These are phyloP conservation scores for Naganishia vishniacii DNA, from an alignment of 768 basidiomycete species.

Conservation along the genomic window DNA sequence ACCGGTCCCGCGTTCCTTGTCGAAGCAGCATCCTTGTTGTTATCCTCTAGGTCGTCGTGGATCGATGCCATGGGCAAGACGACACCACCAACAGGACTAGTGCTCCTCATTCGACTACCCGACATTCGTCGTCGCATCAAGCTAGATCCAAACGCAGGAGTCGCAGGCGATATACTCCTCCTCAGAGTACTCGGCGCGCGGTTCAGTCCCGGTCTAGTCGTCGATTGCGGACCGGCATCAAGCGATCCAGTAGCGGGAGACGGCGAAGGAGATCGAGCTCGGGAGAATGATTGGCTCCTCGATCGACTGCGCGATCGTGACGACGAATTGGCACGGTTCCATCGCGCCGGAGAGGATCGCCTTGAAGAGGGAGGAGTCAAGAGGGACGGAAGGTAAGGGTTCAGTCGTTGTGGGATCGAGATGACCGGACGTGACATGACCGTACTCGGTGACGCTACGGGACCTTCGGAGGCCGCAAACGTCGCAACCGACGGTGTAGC, in stretches of 20 bases:
- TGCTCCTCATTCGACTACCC: slow-evolving; percentile 14
- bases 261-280: slow-evolving; percentile 9
- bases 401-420: slow-evolving; percentile 21
- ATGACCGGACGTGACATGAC: slow-evolving; percentile 2
- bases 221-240: neutral
- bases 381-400: slow-evolving; percentile 30
- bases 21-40: neutral
- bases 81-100: slow-evolving; percentile 6
- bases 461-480: neutral
- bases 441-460: slow-evolving; percentile 3
- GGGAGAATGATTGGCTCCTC: neutral
- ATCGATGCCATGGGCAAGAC: neutral
- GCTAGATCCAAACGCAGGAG: neutral
- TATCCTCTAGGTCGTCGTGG: too few species aligned
- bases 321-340: slow-evolving; percentile 3
- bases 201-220: neutral
- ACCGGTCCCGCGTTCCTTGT: neutral
- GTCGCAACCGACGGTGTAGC: neutral
- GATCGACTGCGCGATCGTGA: slow-evolving; percentile 16
- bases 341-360: slow-evolving; percentile 28
- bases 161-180: slow-evolving; percentile 1
- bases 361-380: slow-evolving; percentile 40
- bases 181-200: slow-evolving; percentile 10
- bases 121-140: slow-evolving; percentile 17
- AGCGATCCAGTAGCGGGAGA: neutral